Conservation (phyloP, 768 basidiomycete species). For the Suillus lakei region DNA sequence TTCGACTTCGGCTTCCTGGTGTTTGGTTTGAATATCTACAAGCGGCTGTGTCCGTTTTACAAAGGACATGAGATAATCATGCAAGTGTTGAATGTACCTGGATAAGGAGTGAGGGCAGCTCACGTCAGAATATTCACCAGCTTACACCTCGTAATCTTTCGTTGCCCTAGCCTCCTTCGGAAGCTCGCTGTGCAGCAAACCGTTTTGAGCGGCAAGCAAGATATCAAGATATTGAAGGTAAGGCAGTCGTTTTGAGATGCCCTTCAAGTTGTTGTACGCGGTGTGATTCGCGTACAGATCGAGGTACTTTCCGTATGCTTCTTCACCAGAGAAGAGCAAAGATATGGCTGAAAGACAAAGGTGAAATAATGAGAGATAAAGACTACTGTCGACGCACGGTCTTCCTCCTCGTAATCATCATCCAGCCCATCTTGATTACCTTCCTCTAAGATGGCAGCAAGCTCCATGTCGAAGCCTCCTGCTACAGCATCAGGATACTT, state of each 20-base stretch:
- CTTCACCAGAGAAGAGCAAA: conserved; percentile 94
- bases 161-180: conserved; percentile 66
- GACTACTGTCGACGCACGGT: conserved; percentile 63
- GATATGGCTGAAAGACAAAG: conserved; percentile 61
- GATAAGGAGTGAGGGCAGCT: conserved; percentile 15
- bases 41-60: conserved; percentile 85
- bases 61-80: conserved; percentile 87
- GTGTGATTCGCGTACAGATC: conserved; percentile 91
- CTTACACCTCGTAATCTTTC: conserved; percentile 83
- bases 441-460: conserved; percentile 81
- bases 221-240: conserved; percentile 95
- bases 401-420: conserved; percentile 81
- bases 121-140: conserved; percentile 18
- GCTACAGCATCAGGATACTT: conserved; percentile 91
- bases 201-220: conserved; percentile 67
- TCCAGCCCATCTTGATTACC: conserved; percentile 69
- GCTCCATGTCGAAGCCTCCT: conserved; percentile 83
- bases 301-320: conserved; percentile 92
- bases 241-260: conserved; percentile 78
- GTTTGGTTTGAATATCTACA: conserved; percentile 71
- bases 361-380: conserved; percentile 11
- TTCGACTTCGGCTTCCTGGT: conserved; percentile 64
- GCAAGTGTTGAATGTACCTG: conserved; percentile 85
- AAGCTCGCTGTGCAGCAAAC: conserved; percentile 69
- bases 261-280: conserved; percentile 88